These are phyloP conservation scores for Clonostachys byssicola DNA, from an alignment of 2,329 filamentous ascomycete genomes.

Conservation along the genomic window DNA sequence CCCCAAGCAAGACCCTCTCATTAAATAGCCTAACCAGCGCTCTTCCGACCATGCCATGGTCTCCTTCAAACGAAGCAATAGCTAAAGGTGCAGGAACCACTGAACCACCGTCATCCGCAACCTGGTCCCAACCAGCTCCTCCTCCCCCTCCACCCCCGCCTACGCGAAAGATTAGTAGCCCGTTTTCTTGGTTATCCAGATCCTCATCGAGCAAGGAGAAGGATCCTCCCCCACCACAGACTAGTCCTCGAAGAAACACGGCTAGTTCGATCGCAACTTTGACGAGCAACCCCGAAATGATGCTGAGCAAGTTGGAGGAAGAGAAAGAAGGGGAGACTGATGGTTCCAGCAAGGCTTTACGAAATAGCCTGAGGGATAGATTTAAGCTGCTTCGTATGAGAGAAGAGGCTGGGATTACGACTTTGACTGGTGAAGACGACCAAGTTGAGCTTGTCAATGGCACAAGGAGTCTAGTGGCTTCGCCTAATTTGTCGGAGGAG, in stretches of 20 bases:
- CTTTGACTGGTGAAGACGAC: conserved; percentile 51
- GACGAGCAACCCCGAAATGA: conserved; percentile 77
- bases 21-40: conserved; percentile 68
- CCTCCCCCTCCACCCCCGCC: conserved; percentile 26
- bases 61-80: conserved; percentile 47
- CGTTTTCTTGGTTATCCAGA: conserved; percentile 81
- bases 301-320: conserved; percentile 72
- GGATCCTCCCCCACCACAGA: conserved; percentile 46
- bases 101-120: conserved; percentile 20
- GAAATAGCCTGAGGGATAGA: conserved; percentile 63
- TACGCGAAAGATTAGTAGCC: conserved; percentile 74
- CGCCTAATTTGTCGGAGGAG: conserved; percentile 8
- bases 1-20: conserved; percentile 52
- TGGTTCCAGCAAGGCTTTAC: not conserved
- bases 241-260: conserved; percentile 62
- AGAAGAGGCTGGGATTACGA: conserved; percentile 60
- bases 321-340: conserved; percentile 48
- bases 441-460: conserved; percentile 12
- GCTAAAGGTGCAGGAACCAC: conserved; percentile 35
- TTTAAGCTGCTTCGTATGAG: conserved; percentile 75
- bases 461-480: too few species aligned
- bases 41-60: conserved; percentile 71
- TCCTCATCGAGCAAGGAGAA: conserved; percentile 56
- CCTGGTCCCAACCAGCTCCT: conserved; percentile 22
- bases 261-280: conserved; percentile 75